phyloP scores from a whole-genome alignment of 2,329 filamentous ascomycete genomes.

The Pseudogymnoascus pannorum region DNA sequence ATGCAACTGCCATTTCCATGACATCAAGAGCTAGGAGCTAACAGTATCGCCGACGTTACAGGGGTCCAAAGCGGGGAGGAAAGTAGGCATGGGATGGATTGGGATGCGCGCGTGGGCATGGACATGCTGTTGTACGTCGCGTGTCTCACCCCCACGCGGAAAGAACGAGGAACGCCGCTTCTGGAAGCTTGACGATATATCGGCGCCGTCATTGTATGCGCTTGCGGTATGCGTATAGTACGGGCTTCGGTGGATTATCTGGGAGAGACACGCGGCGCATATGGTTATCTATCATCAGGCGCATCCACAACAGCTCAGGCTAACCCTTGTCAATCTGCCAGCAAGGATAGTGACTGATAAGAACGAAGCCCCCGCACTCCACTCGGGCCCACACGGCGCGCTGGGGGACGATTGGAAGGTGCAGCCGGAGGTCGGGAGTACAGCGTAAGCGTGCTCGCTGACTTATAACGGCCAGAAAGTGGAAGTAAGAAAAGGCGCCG shows the following conservation, averaged over 20 bases:
- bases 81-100: background rate
- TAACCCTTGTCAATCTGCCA: background rate
- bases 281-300: background rate
- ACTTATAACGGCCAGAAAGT: background rate
- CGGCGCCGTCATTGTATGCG: background rate
- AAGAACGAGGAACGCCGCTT: conserved; percentile 5
- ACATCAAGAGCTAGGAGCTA: conserved; percentile 1
- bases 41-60: background rate
- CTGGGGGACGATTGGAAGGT: background rate
- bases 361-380: background rate
- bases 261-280: background rate
- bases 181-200: background rate
- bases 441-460: background rate
- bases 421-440: background rate
- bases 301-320: background rate
- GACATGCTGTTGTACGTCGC: background rate
- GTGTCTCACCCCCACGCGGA: background rate
- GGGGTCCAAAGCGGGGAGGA: background rate
- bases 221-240: background rate
- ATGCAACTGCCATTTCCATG: background rate
- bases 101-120: background rate
- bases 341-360: background rate
- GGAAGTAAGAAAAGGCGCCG: background rate
- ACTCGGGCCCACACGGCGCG: background rate
- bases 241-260: background rate